Conservation (phyloP, 148 eudicot genomes). For the Vaccinium macrocarpon region DNA sequence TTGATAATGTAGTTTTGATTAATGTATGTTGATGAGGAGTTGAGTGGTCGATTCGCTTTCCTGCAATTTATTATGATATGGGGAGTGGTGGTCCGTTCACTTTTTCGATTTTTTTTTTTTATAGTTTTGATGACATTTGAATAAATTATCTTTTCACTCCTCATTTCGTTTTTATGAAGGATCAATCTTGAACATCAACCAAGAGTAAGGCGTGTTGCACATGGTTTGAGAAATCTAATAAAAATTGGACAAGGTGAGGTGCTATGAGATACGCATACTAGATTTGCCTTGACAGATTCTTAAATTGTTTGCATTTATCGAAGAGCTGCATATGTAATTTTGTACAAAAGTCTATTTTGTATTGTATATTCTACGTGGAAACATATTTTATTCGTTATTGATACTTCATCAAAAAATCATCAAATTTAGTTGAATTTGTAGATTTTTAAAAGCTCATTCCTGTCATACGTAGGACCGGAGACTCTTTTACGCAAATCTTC, state of each 20-base stretch:
- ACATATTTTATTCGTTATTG: neutral
- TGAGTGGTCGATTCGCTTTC: neutral
- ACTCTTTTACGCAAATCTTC: constrained; percentile 69
- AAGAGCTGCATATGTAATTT: neutral
- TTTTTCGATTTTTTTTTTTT: neutral
- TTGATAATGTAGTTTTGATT: neutral
- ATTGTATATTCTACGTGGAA: neutral
- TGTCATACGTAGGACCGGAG: constrained; percentile 56
- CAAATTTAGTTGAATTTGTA: neutral
- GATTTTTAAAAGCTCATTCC: neutral
- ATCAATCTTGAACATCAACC: constrained; percentile 89
- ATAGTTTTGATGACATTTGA: constrained; percentile 7
- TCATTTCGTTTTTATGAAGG: constrained; percentile 42
- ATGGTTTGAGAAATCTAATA: constrained; percentile 76
- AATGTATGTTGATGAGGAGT: neutral
- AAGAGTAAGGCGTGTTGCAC: constrained; percentile 83
- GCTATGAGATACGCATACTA: neutral
- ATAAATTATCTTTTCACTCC: constrained; percentile 1
- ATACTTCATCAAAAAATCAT: neutral
- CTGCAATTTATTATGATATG: neutral
- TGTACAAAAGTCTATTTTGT: neutral
- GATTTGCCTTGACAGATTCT: neutral
- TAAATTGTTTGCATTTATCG: neutral
- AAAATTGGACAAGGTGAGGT: constrained; percentile 80
- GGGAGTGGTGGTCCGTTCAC: neutral